Evolutionary conservation across 306 rosid species (phyloP), one percentile per base, ranked within the genome.

Genomic region (Sicyos edulis): DNA sequence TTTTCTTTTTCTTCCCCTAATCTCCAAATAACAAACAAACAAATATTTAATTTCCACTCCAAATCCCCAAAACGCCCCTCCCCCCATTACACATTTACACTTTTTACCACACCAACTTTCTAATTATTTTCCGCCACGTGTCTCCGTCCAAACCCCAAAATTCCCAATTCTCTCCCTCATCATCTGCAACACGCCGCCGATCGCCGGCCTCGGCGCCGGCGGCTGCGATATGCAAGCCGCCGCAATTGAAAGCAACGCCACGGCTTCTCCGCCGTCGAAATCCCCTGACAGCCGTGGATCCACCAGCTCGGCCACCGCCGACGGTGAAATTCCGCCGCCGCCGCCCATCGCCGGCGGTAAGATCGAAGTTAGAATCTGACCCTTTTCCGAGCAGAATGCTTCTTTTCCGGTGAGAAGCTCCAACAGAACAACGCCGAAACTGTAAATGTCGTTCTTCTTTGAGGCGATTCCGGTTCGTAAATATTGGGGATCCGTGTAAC

Each of bases 401-500:
- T 78, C 84, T 78, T 50, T 69, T 12, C 88, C 88, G 0, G 84
- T 85, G 42, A 82, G 54, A 0, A 85, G 83, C 58, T 85, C 84
- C 3, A 85, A 58, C 0, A 85, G 49, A 10, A 85, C 47, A 0
- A 82, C 83, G 7, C 88, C 88, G 24, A 80, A 85, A 65, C 86
- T 77, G 74, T 85, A 85, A 17, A 85, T 73, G 21, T 85, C 88
- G 56, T 80, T 85, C 72, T 85, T 85, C 79, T 85, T 85, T 4
- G 88, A 85, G 4, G 86, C 86, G 47, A 85, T 57, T 55, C 88
- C 88, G 1, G 88, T 85, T 56, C 80, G 74, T 10, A 85, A 34
- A 17, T 85, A 85, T 58, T 80, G 83, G 21, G 88, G 88, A 71
- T 85, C 88, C 2, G 86, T 82, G 74, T 82, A 85, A 8, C 88